phyloP scores from a whole-genome alignment of 139 green algal genomes.

The Klebsormidium nitens region DNA sequence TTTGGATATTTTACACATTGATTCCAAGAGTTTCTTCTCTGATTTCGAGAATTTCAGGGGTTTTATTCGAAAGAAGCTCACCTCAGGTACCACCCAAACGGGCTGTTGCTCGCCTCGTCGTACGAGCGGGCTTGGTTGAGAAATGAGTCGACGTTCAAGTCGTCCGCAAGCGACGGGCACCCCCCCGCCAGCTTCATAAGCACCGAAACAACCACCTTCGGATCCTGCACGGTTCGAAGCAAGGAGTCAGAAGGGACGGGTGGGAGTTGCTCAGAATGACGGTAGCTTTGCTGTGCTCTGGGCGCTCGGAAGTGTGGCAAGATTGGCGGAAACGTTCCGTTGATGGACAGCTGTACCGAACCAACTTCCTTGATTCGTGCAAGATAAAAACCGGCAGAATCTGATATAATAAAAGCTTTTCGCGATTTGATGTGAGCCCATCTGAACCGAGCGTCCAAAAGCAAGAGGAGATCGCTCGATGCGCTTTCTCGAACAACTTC shows the following conservation, averaged over 20 bases:
- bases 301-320: too few relatives aligned
- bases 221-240: neutral
- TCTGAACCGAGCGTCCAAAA: too few relatives aligned
- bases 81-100: slow-evolving; percentile 40
- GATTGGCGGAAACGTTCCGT: too few relatives aligned
- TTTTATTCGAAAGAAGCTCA: neutral
- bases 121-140: slow-evolving; percentile 63
- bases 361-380: too few relatives aligned
- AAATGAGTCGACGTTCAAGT: slow-evolving; percentile 94
- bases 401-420: too few relatives aligned
- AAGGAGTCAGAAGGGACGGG: neutral
- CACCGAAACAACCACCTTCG: slow-evolving; percentile 60
- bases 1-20: neutral
- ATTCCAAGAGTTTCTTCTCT: neutral
- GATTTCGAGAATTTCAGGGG: neutral
- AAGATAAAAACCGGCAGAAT: too few relatives aligned
- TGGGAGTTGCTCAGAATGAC: too few relatives aligned
- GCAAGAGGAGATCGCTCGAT: too few relatives aligned
- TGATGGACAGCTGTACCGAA: too few relatives aligned
- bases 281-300: slow-evolving; percentile 22
- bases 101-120: slow-evolving; percentile 37
- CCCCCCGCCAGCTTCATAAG: slow-evolving; percentile 96
- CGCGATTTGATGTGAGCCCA: too few relatives aligned
- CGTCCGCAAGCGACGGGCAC: slow-evolving; percentile 60
- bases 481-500: too few relatives aligned